phyloP scores from a whole-genome alignment of 805 yeast genomes.

The Lachancea sp. region DNA sequence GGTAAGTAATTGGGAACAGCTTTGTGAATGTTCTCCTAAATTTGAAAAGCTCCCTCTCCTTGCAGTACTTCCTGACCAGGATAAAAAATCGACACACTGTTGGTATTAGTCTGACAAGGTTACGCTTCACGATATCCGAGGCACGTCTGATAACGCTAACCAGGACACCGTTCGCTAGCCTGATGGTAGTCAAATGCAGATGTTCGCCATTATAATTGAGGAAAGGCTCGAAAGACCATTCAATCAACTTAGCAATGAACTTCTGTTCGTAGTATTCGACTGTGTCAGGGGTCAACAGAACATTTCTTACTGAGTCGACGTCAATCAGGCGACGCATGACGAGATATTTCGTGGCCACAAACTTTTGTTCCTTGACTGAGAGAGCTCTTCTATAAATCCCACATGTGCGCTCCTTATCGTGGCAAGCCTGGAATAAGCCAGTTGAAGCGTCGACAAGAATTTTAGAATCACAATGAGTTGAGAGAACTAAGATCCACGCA shows the following conservation, averaged over 20 bases:
- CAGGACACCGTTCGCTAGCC: constrained; percentile 58
- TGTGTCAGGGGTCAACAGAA: constrained; percentile 13
- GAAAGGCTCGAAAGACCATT: constrained; percentile 55
- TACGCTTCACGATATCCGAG: constrained; percentile 40
- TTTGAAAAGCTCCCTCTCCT: constrained; percentile 37
- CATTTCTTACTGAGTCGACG: constrained; percentile 27
- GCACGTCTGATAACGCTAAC: constrained; percentile 41
- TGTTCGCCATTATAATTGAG: constrained; percentile 41
- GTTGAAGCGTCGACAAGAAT: constrained; percentile 16
- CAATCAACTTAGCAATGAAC: constrained; percentile 43
- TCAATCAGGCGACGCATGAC: constrained; percentile 50
- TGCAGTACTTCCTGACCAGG: constrained; percentile 45
- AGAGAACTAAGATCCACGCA: constrained; percentile 43
- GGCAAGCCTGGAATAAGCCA: constrained; percentile 19
- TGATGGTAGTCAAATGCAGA: constrained; percentile 43
- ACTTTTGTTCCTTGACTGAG: constrained; percentile 37
- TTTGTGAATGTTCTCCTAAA: constrained; percentile 60
- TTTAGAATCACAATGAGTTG: constrained; percentile 12
- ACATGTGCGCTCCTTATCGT: constrained; percentile 16
- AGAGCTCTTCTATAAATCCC: constrained; percentile 9
- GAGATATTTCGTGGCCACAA: constrained; percentile 54
- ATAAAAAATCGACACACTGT: constrained; percentile 46
- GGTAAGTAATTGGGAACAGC: constrained; percentile 62
- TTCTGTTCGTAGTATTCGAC: constrained; percentile 21
- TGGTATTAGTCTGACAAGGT: constrained; percentile 49